Conservation (phyloP, 805 yeast species). For the Wickerhamomyces pijperi region DNA sequence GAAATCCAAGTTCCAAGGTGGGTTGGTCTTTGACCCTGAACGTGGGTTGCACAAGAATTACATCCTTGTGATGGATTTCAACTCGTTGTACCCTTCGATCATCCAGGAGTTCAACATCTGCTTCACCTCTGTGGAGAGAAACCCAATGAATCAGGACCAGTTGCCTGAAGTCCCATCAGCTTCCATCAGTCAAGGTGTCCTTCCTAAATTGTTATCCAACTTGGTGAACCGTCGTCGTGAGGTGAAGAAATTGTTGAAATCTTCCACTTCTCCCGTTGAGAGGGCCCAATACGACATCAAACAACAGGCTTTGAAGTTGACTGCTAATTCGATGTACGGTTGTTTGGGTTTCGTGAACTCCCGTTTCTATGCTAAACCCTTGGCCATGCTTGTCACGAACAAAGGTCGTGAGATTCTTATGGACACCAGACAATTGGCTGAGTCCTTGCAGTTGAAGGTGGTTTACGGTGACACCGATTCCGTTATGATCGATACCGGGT, state of each 20-base stretch:
- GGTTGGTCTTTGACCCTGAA: slow-evolving; percentile 93
- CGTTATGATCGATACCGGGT: slow-evolving; percentile 93
- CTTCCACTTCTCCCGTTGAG: slow-evolving; percentile 53
- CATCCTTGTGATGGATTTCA: slow-evolving; percentile 94
- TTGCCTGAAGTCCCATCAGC: slow-evolving; percentile 60
- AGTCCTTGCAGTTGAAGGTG: slow-evolving; percentile 68
- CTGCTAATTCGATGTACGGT: slow-evolving; percentile 99
- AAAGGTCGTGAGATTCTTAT: slow-evolving; percentile 92
- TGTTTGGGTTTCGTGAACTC: slow-evolving; percentile 90
- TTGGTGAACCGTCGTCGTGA: slow-evolving; percentile 87
- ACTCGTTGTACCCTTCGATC: slow-evolving; percentile 91
- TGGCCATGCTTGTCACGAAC: slow-evolving; percentile 90
- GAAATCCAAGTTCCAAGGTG: slow-evolving; percentile 80
- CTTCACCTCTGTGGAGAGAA: slow-evolving; percentile 86
- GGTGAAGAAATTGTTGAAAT: slow-evolving; percentile 77
- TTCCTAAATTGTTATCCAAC: slow-evolving; percentile 74
- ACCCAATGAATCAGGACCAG: slow-evolving; percentile 40
- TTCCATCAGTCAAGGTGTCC: slow-evolving; percentile 59
- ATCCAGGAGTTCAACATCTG: slow-evolving; percentile 96
- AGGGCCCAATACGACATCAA: slow-evolving; percentile 84
- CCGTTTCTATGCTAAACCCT: slow-evolving; percentile 89
- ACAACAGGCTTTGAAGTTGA: slow-evolving; percentile 89
- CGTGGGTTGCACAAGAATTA: slow-evolving; percentile 86
- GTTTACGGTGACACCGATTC: slow-evolving; percentile 99
- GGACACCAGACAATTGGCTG: slow-evolving; percentile 90